Evolutionary conservation across 495 filamentous ascomycete genomes (phyloP), one percentile per base, ranked within the genome.

Genomic region (Penicillium waksmanii): DNA sequence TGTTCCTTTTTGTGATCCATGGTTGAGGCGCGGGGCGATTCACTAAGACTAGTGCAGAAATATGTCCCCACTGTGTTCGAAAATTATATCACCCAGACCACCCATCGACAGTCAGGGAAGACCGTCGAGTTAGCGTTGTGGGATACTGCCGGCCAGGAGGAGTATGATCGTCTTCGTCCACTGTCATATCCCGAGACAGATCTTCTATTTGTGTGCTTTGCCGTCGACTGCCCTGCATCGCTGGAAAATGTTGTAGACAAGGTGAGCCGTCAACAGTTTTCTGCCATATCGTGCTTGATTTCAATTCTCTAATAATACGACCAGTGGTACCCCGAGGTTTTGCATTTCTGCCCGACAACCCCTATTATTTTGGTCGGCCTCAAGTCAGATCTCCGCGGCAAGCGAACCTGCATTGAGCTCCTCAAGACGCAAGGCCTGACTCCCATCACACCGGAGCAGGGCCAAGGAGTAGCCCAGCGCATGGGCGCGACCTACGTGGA

Each of bases 51-150:
- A 33, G 27, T 54, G 17, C 56, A 98, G 95, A 98, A 97, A 97
- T 98, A 98, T 70, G 94, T 98, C 51, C 95, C 95, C 3, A 98
- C 95, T 0, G 95, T 98, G 59, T 98, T 98, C 71, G 95, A 98
- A 70, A 98, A 98, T 79, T 98, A 98, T 82, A 98, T 98, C 77
- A 96, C 95, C 38, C 92, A 97, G 75, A 95, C 92, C 54, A 85
- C 84, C 38, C 96, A 98, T 71, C 85, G 87, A 65, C 80, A 85
- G 10, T 90, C 89, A 23, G 93, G 95, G 62, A 97, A 97, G 81
- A 93, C 86, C 36, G 91, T 98, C 53, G 95, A 98, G 77, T 83
- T 98, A 44, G 95, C 95, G 15, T 85, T 98, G 23, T 98, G 95
- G 95, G 95, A 98, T 80, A 98, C 95, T 27, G 95, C 95, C 66